Conservation (phyloP, 1,139 yeast genomes). For the Sugiyamaella japonica region DNA sequence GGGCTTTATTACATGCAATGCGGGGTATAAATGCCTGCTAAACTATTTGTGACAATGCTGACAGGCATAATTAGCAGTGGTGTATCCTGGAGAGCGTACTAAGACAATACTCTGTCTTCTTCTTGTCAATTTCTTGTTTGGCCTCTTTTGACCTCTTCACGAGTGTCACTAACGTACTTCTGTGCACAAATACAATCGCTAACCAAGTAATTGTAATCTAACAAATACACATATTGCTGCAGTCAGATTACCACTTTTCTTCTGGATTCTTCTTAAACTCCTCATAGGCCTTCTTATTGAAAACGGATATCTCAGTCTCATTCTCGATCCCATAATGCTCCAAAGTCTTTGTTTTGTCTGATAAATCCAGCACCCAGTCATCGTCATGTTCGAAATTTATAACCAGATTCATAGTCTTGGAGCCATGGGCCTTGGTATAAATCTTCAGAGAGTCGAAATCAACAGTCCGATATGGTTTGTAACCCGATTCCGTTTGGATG, state of each 20-base stretch:
- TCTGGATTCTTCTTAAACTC: conserved; percentile 77
- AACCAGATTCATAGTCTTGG: conserved; percentile 89
- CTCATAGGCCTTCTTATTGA: conserved; percentile 64
- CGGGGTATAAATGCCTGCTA: too few relatives aligned
- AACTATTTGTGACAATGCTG: neutral
- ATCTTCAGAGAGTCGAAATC: conserved; percentile 75
- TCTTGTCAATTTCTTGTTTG: too few relatives aligned
- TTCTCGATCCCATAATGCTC: conserved; percentile 72
- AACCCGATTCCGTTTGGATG: conserved; percentile 65
- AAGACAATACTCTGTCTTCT: too few relatives aligned
- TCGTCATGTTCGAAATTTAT: conserved; percentile 83
- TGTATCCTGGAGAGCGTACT: too few relatives aligned
- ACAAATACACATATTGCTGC: neutral
- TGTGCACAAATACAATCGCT: too few relatives aligned
- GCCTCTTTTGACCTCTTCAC: too few relatives aligned
- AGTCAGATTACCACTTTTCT: conserved; percentile 65
- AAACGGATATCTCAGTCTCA: conserved; percentile 87
- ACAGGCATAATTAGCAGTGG: too few relatives aligned
- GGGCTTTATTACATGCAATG: too few relatives aligned
- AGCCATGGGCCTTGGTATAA: conserved; percentile 92
- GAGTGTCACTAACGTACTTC: too few relatives aligned
- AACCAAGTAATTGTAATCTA: neutral
- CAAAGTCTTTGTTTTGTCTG: conserved; percentile 48
- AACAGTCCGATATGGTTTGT: conserved; percentile 82
- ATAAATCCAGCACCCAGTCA: conserved; percentile 58